phyloP scores from a whole-genome alignment of 306 rosid genomes.

The Neltuma alba region DNA sequence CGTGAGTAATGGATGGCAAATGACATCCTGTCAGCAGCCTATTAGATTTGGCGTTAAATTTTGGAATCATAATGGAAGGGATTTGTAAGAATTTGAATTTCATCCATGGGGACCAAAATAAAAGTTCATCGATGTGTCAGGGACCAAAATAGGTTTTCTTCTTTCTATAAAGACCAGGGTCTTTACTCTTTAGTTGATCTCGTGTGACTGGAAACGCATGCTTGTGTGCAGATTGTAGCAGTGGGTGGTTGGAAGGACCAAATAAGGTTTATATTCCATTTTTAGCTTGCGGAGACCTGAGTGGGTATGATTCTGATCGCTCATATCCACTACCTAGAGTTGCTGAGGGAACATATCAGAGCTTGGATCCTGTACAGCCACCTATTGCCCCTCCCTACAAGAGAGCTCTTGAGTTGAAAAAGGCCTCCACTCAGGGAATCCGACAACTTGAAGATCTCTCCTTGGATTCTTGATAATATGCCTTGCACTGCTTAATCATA shows the following conservation, averaged over 20 bases:
- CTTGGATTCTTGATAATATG: constrained; percentile 57
- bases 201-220: constrained; percentile 28
- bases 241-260: constrained; percentile 97
- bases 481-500: constrained; percentile 31
- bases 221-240: constrained; percentile 79
- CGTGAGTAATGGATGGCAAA: background rate
- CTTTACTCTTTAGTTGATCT: background rate
- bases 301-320: constrained; percentile 63
- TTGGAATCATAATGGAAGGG: background rate
- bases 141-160: no score
- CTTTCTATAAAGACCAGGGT: constrained; percentile 8
- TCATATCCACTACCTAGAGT: constrained; percentile 69
- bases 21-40: background rate
- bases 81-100: background rate
- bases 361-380: constrained; percentile 71
- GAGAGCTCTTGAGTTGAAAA: constrained; percentile 69
- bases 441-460: constrained; percentile 68
- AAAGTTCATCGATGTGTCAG: no score
- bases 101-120: background rate
- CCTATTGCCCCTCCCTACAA: constrained; percentile 72
- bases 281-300: constrained; percentile 68
- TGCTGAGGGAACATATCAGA: constrained; percentile 61
- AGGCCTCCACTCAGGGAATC: constrained; percentile 60
- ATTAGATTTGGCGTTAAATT: background rate
- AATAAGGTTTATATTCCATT: constrained; percentile 93